Conservation (phyloP, 345 rosid genomes). For the Populus nigra region DNA sequence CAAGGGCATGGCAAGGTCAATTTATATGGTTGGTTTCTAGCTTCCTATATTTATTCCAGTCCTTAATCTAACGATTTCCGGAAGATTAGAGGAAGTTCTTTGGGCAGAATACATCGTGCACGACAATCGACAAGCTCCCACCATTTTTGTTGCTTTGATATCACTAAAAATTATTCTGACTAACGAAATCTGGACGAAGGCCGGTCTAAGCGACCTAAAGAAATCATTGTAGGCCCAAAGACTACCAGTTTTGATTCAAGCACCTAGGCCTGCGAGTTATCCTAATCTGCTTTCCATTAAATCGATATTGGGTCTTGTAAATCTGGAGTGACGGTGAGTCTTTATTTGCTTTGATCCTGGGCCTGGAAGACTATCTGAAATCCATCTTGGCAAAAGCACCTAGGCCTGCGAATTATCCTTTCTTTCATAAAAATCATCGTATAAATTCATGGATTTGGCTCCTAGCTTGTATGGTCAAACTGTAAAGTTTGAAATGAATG, state of each 20-base stretch:
- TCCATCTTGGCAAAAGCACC: background rate
- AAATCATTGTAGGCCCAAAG: background rate
- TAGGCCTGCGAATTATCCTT: too few relatives aligned
- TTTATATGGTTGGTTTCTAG: background rate
- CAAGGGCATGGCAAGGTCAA: background rate
- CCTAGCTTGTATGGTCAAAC: too few relatives aligned
- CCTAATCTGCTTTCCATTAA: background rate
- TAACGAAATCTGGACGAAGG: background rate
- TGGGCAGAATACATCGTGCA: background rate
- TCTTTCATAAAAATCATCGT: too few relatives aligned
- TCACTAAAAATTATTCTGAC: background rate
- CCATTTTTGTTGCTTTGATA: background rate
- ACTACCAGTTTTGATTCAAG: background rate
- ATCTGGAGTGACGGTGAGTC: background rate
- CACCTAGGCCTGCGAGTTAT: background rate
- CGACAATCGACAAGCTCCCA: background rate
- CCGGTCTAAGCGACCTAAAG: background rate
- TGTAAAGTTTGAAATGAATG: too few relatives aligned
- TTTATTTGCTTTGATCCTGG: background rate
- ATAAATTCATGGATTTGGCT: too few relatives aligned
- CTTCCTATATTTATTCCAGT: background rate
- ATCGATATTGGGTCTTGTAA: background rate
- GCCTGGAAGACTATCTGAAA: background rate
- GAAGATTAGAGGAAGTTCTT: background rate
- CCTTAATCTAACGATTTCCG: background rate